phyloP scores from a whole-genome alignment of 2,329 filamentous ascomycete genomes.

The Colletotrichum sidae region DNA sequence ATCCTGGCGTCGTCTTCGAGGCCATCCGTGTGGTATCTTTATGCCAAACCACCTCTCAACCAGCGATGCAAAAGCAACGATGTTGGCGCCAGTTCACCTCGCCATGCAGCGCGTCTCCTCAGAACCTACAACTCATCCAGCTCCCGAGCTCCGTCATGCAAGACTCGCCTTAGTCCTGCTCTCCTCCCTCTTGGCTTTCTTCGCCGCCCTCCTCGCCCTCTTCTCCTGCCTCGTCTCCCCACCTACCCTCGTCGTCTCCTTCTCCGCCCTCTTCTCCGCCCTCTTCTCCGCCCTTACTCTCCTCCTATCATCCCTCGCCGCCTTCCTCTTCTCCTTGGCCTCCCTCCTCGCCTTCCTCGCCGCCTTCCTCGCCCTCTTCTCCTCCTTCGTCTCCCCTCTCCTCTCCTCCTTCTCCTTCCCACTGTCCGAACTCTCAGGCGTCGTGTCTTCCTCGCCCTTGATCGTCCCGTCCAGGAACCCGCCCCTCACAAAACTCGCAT shows the following conservation, averaged over 20 bases:
- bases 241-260: conserved; percentile 40
- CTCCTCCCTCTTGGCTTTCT: conserved; percentile 41
- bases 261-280: conserved; percentile 49
- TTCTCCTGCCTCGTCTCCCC: conserved; percentile 59
- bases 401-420: conserved; percentile 46
- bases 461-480: conserved; percentile 81
- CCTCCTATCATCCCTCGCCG: conserved; percentile 46
- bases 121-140: conserved; percentile 8
- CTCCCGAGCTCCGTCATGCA: not conserved
- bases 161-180: conserved; percentile 15
- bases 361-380: conserved; percentile 50
- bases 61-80: too few relatives aligned
- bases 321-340: conserved; percentile 42
- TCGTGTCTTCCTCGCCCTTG: conserved; percentile 40
- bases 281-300: conserved; percentile 42
- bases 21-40: too few relatives aligned
- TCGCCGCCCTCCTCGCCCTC: conserved; percentile 50
- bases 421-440: conserved; percentile 30
- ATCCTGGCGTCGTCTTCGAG: not conserved
- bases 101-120: not conserved
- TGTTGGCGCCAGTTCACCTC: too few relatives aligned
- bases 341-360: conserved; percentile 49
- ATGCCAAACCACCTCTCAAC: too few relatives aligned
- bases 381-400: conserved; percentile 42
- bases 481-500: conserved; percentile 87